Base-by-base conservation (phyloP, 768 basidiomycete species). In the Amanita muscaria region DNA sequence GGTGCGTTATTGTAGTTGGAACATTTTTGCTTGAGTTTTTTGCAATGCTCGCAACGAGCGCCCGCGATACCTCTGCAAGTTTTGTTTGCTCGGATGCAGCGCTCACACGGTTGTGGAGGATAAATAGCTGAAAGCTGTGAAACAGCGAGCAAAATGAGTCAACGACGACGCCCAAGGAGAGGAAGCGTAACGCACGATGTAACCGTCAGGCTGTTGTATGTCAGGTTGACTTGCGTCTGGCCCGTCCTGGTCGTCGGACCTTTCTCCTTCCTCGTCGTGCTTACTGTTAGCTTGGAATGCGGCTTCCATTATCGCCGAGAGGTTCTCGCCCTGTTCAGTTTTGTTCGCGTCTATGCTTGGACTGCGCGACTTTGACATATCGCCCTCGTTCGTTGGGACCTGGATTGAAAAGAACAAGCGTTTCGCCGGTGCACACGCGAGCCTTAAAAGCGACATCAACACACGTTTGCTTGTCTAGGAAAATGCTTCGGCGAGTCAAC, bases 21-120 rank as follows among this genome's bases (percentile, higher is more conserved):
- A 52, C 70, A 72, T 55, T 67, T 68, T 54, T 70, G 68, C 52
- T 70, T 69, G 43, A 70, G 59, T 47, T 59, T 56, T 53, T 70
- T 72, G 59, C 70, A 72, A 51, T 70, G 60, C 47, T 70, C 68
- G 51, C 70, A 72, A 40, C 70, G 68, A 53, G 64, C 61, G 36
- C 68, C 67, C 23, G 65, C 60, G 18, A 67, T 56, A 15, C 70
- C 70, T 50, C 61, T 66, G 52, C 70, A 72, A 4, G 60, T 62
- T 53, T 64, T 67, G 36, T 62, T 64, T 15, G 66, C 64, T 49
- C 68, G 66, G 51, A 65, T 57, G 48, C 70, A 72, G 39, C 70
- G 66, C 44, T 72, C 70, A 50, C 70, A 72, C 12, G 68, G 67
- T 39, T 60, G 61, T 21, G 68, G 65, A 24, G 69, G 63, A 45